These are phyloP conservation scores for Backusella tuberculispora DNA, from an alignment of 192 early-diverging fungal genomes.

Conservation along the genomic window DNA sequence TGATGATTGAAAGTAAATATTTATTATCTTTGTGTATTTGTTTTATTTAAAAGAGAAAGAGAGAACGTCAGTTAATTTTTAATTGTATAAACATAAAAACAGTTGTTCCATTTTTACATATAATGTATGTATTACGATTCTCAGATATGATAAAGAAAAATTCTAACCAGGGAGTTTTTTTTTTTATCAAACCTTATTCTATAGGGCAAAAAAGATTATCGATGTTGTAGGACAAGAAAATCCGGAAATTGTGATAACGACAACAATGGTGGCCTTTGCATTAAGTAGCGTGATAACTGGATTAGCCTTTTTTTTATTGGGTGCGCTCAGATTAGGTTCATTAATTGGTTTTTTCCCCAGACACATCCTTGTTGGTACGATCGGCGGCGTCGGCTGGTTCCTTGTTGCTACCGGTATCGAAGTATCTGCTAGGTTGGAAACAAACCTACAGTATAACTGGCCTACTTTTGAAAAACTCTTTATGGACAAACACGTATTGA, in stretches of 20 bases:
- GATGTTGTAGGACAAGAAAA: constrained; percentile 60
- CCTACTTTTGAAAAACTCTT: constrained; percentile 70
- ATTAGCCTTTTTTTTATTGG: constrained; percentile 81
- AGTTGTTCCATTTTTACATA: constrained; percentile 45
- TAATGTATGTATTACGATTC: constrained; percentile 31
- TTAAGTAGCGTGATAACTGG: constrained; percentile 90
- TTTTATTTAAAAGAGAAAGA: neutral
- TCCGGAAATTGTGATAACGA: constrained; percentile 76
- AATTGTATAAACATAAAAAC: neutral
- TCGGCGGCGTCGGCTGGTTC: constrained; percentile 96
- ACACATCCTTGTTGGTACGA: constrained; percentile 95
- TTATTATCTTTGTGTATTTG: too few species aligned
- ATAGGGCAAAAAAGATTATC: constrained; percentile 67
- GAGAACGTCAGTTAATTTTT: neutral
- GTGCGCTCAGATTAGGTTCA: constrained; percentile 77
- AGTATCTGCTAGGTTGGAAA: constrained; percentile 70
- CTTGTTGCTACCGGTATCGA: constrained; percentile 91
- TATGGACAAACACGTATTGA: constrained; percentile 58
- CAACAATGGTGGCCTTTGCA: constrained; percentile 89
- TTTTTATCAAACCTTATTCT: neutral
- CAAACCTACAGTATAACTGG: constrained; percentile 57
- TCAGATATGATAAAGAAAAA: too few species aligned
- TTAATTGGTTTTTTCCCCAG: constrained; percentile 86
- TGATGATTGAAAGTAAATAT: constrained; percentile 65
- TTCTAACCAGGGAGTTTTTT: neutral